Evolutionary conservation across 2,329 filamentous ascomycete species (phyloP), one percentile per base, ranked within the genome.

Genomic region (Fusarium beomiforme): DNA sequence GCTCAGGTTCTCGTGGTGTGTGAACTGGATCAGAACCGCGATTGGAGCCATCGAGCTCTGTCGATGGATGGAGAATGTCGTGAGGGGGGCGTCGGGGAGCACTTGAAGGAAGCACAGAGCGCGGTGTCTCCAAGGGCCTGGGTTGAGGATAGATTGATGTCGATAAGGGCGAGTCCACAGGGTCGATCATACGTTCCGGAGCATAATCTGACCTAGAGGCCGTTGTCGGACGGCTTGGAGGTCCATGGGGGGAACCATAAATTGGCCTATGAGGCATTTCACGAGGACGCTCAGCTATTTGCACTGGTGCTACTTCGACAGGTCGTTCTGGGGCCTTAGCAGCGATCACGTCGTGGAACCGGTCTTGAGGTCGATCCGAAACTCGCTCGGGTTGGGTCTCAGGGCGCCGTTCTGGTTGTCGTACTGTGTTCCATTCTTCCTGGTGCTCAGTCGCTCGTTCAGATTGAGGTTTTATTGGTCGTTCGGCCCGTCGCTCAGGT

Each of bases 1-100:
- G 77, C 39, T 76, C 63, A 24, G 72, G 65, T 41, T 79, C 76
- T 14, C 58, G 67, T n/a, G 54, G 36, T 7, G 50, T 42, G 12
- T 62, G 75, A 24, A 55, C 63, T 33, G 69, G 61, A 26, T 74
- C 67, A 43, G 51, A 21, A 26, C 51, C 47, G 12, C 46, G 64
- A n/a, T 23, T 34, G 6, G 64, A 53, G 17, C 53, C 56, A 42
- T 76, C 71, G 13, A 57, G 56, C 61, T 76, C 74, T 19, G 73
- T 70, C 41, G 67, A 72, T 7, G 73, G 70, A 9, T 72, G 75
- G 50, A 67, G 59, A 17, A 55, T 69, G 41, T 76, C 74, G 12
- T 62, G 56, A 23, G 68, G 60, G 14, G 54, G 42, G 11, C 49
- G 63, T 6, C 67, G 66, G 16, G 65, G 69, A 5, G 66, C 56